Evolutionary conservation across 2,329 filamentous ascomycete genomes (phyloP), one percentile per base, ranked within the genome.

Genomic region (Verticillium zaregamsianum): DNA sequence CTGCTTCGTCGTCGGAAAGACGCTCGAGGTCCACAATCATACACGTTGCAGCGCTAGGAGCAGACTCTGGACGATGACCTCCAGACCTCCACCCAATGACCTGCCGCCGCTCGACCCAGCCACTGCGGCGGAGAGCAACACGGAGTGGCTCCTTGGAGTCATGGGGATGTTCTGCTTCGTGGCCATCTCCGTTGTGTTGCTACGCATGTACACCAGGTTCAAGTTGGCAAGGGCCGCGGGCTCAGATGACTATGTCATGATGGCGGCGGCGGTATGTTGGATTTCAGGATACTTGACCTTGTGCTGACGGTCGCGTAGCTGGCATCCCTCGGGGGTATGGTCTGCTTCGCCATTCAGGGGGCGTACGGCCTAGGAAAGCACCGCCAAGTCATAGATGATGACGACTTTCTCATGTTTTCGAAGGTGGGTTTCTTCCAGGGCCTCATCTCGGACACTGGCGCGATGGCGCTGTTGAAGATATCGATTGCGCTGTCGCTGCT

Each of bases 291-390:
- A 5, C 6, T 25, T 32, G 49, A 20, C 12, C 8, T 35, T 15
- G 9, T 40, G 37, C 37, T 40, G 33, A 40, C 37, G 17, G 17
- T 17, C 32, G 39, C 52, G 12, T 59, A 74, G 72, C 25, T 71
- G 1, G 71, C 68, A 54, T 67, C 72, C 23, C 56, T 71, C 5
- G 69, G 63, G 9, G 73, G 72, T 11, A 70, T 66, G 64, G 62
- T 68, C 11, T 65, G 68, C 62, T 81, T 83, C 62, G 68, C 79
- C 6, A 70, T 77, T 17, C 77, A 82, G 65, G 71, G 72, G 1
- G 66, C 75, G 5, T 71, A 80, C 62, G 82, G 81, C 3, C 69
- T 84, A 6, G 83, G 82, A 11, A 75, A 72, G 58, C 81, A 83
- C 63, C 68, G 71, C 8, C 62, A 70, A 5, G 75, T 75, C 4